Evolutionary conservation across 805 yeast genomes (phyloP).

Genomic region (Jamesozyma gamospora): DNA sequence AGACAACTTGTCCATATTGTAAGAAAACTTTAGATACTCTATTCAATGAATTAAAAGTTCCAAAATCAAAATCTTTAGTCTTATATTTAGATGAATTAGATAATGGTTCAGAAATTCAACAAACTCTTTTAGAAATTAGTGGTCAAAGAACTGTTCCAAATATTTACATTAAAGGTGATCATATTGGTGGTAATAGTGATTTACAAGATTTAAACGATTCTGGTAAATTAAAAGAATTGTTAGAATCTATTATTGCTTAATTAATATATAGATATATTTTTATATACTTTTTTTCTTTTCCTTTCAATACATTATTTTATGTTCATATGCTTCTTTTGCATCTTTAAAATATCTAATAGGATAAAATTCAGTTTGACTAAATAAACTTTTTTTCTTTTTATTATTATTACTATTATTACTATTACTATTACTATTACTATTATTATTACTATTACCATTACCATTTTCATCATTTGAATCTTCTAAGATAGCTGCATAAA

Average conservation of each 20-base stretch:
- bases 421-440: background rate
- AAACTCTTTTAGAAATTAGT: slow-evolving; percentile 62
- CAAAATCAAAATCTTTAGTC: slow-evolving; percentile 31
- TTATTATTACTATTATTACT: too few species aligned
- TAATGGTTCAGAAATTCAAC: slow-evolving; percentile 80
- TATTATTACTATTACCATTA: too few species aligned
- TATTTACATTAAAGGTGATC: slow-evolving; percentile 81
- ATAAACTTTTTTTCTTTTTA: slow-evolving; percentile 7
- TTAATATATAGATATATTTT: background rate
- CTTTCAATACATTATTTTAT: background rate
- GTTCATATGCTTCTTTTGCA: slow-evolving; percentile 10
- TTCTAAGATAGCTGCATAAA: too few species aligned
- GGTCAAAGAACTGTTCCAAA: slow-evolving; percentile 94
- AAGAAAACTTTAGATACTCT: slow-evolving; percentile 36
- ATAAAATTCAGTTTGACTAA: slow-evolving; percentile 21
- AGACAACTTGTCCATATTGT: slow-evolving; percentile 64
- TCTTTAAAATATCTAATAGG: slow-evolving; percentile 16
- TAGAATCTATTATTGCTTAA: slow-evolving; percentile 9
- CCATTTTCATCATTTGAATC: background rate
- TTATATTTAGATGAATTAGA: slow-evolving; percentile 39
- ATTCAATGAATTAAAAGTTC: slow-evolving; percentile 35
- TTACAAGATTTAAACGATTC: slow-evolving; percentile 57
- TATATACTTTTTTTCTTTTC: background rate
- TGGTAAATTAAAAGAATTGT: slow-evolving; percentile 45
- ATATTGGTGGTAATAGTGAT: slow-evolving; percentile 92